These are phyloP conservation scores for Nakazawaea ernobii DNA, from an alignment of 805 yeast species.

Conservation along the genomic window DNA sequence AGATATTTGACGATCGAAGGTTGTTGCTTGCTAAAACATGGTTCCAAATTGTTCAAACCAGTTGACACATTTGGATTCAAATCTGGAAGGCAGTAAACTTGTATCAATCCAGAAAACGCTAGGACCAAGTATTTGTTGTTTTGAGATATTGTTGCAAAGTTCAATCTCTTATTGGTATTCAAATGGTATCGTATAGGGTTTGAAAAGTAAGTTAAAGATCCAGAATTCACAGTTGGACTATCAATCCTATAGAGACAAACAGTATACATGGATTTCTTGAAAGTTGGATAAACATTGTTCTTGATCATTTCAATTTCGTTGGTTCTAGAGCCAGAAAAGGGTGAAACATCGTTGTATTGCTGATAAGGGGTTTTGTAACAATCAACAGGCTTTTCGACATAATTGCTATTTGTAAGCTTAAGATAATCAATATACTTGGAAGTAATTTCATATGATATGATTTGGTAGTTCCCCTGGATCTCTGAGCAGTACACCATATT, in stretches of 20 bases:
- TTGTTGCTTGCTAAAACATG: constrained; percentile 5
- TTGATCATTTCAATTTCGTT: constrained; percentile 1
- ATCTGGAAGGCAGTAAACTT: constrained; percentile 6
- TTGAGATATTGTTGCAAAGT: constrained; percentile 6
- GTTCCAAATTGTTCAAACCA: background rate
- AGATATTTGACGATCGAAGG: constrained; percentile 11
- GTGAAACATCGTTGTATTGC: constrained; percentile 5
- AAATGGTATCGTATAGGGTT: constrained; percentile 6
- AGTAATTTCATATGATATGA: constrained; percentile 3
- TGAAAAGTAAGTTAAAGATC: background rate
- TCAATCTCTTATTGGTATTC: constrained; percentile 3
- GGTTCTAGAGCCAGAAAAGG: background rate
- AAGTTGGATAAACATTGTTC: constrained; percentile 1
- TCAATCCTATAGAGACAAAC: constrained; percentile 8
- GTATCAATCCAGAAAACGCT: constrained; percentile 9
- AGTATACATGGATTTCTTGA: constrained; percentile 3
- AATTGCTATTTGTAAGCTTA: background rate
- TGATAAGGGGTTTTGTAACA: background rate
- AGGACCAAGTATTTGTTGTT: constrained; percentile 7
- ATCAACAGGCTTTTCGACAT: constrained; percentile 1
- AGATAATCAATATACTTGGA: background rate
- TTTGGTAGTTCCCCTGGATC: constrained; percentile 3
- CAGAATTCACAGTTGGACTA: background rate
- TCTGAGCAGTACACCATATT: constrained; percentile 9
- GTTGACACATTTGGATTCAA: background rate